Conservation (phyloP, 1,139 yeast species). For the Debaryomycetaceae sp. region DNA sequence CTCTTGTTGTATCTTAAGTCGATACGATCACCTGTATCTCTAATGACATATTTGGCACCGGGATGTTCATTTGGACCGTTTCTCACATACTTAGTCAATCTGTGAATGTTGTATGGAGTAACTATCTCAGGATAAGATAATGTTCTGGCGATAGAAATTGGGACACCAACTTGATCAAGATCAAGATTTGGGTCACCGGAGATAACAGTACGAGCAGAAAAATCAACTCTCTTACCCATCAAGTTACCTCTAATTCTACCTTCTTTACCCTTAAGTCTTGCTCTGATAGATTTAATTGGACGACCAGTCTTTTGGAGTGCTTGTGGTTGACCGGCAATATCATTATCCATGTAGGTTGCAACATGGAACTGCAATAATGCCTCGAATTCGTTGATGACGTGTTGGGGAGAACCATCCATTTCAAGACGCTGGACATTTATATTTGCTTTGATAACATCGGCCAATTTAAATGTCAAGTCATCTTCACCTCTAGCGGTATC, state of each 20-base stretch:
- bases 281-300: conserved; percentile 97
- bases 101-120: conserved; percentile 94
- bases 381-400: conserved; percentile 94
- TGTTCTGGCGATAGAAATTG: conserved; percentile 93
- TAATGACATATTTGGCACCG: conserved; percentile 96
- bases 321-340: conserved; percentile 99
- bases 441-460: conserved; percentile 94
- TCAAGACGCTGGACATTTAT: conserved; percentile 94
- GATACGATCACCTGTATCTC: conserved; percentile 98
- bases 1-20: conserved; percentile 95
- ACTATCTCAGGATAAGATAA: conserved; percentile 96
- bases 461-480: conserved; percentile 95
- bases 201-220: conserved; percentile 98
- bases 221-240: conserved; percentile 99
- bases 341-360: conserved; percentile 99
- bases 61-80: conserved; percentile 99
- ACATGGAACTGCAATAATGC: conserved; percentile 94
- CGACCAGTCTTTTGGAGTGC: conserved; percentile 98
- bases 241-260: conserved; percentile 97
- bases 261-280: conserved; percentile 98
- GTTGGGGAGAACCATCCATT: conserved; percentile 98
- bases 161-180: conserved; percentile 98
- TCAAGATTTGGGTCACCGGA: conserved; percentile 99
- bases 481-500: conserved; percentile 99
- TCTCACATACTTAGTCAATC: conserved; percentile 86